Percentiles rank a stretch among this genome's conserved stretches.
phyloP scores from a whole-genome alignment of 164 flowering plant genomes.

The Magnolia kwangsiensis region DNA sequence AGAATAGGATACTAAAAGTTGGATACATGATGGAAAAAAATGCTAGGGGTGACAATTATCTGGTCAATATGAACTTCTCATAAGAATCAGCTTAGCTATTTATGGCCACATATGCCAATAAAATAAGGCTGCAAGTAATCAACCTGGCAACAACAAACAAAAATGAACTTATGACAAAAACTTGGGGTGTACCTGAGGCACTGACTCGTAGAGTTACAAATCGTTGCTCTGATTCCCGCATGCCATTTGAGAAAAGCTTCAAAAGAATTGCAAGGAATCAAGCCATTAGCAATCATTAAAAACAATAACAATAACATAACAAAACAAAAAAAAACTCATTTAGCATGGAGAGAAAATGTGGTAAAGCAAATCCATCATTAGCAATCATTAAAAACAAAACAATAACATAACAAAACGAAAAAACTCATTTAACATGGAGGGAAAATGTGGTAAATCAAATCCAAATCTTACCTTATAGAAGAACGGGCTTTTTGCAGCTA shows the following conservation, averaged over 20 bases:
- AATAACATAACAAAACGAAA: too few relatives aligned
- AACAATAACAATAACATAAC: background rate
- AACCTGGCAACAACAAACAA: background rate
- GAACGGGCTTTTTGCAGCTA: slow-evolving; percentile 98
- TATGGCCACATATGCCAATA: too few relatives aligned
- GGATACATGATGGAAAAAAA: too few relatives aligned
- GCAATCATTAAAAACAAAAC: too few relatives aligned
- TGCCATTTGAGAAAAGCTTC: slow-evolving; percentile 99
- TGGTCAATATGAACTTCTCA: background rate
- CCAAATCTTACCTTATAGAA: slow-evolving; percentile 71
- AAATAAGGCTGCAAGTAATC: too few relatives aligned
- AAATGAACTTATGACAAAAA: background rate
- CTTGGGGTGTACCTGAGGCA: slow-evolving; percentile 59
- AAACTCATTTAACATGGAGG: background rate
- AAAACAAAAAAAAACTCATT: background rate
- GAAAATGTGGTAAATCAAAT: background rate
- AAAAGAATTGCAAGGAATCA: background rate
- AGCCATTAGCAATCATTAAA: slow-evolving; percentile 3
- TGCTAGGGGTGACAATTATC: too few relatives aligned
- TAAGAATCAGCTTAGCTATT: background rate
- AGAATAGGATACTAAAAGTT: too few relatives aligned
- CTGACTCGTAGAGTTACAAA: slow-evolving; percentile 80
- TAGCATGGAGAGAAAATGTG: background rate
- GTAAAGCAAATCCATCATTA: background rate
- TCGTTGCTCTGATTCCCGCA: slow-evolving; percentile 94